Conservation (phyloP, 139 green algal genomes). For the Chlorella vulgaris region DNA sequence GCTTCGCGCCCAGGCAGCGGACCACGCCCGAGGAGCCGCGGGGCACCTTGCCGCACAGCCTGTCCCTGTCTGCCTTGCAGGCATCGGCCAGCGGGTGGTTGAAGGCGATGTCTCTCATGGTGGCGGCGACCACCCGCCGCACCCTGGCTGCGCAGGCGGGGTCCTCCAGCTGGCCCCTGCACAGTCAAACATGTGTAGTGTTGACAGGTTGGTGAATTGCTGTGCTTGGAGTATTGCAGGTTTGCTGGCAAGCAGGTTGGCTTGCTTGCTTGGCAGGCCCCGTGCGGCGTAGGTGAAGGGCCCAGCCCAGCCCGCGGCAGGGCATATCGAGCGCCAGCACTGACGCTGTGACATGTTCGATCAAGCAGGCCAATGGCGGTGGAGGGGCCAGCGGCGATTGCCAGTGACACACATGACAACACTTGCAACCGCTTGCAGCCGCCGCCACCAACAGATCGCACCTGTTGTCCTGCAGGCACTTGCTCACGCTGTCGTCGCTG, state of each 20-base stretch:
- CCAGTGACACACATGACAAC: not conserved
- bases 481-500: not conserved
- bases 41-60: not conserved
- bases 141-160: not conserved
- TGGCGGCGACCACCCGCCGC: constrained; percentile 2
- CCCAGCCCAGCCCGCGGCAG: too few relatives aligned
- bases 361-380: not conserved
- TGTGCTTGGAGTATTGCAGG: too few relatives aligned
- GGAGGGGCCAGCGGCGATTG: not conserved
- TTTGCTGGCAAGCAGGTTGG: too few relatives aligned
- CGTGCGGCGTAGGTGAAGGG: too few relatives aligned
- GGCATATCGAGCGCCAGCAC: too few relatives aligned
- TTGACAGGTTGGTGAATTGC: too few relatives aligned
- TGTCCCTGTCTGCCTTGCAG: not conserved
- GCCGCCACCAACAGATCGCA: too few relatives aligned
- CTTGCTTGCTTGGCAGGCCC: too few relatives aligned
- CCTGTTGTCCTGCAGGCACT: constrained; percentile 8
- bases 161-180: constrained; percentile 1
- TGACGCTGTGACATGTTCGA: too few relatives aligned
- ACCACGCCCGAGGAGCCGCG: too few relatives aligned
- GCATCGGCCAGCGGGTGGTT: constrained; percentile 22
- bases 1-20: constrained; percentile 12
- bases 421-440: not conserved
- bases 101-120: constrained; percentile 2
- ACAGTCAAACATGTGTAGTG: not conserved